A percentile compares a stretch with the other conserved stretches of the same genome.
Conservation (phyloP, 495 filamentous ascomycete species). For the Echria macrotheca region DNA sequence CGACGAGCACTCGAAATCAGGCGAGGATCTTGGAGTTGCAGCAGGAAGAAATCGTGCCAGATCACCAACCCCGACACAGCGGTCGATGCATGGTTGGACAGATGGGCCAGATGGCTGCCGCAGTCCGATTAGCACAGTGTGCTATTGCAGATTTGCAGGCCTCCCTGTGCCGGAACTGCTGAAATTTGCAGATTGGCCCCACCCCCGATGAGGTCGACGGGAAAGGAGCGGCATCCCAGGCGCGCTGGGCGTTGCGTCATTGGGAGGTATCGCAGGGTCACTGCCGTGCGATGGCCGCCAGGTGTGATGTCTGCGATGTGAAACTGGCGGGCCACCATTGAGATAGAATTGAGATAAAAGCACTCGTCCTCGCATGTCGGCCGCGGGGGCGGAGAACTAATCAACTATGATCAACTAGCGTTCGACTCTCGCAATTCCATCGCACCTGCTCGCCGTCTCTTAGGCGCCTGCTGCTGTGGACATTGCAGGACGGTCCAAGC, state of each 20-base stretch:
- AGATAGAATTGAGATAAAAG: not conserved
- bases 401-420: too few species aligned
- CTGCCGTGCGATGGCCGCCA: slow-evolving; percentile 5
- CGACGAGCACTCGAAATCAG: too few species aligned
- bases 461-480: not conserved
- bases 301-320: not conserved
- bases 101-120: too few species aligned
- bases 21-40: too few species aligned
- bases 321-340: not conserved
- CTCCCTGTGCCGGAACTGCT: slow-evolving; percentile 4
- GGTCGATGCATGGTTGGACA: too few species aligned
- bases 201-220: not conserved
- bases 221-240: not conserved
- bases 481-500: slow-evolving; percentile 3
- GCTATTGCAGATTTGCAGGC: not conserved
- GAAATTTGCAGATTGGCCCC: slow-evolving; percentile 12
- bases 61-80: too few species aligned
- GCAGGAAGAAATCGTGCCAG: too few species aligned
- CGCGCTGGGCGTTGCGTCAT: slow-evolving; percentile 9
- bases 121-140: not conserved
- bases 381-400: too few species aligned
- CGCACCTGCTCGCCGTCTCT: too few species aligned
- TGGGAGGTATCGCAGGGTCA: slow-evolving; percentile 9
- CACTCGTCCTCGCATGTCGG: not conserved
- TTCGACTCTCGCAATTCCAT: too few species aligned